Conservation (phyloP, 306 rosid genomes). For the Sechiopsis laciniata region DNA sequence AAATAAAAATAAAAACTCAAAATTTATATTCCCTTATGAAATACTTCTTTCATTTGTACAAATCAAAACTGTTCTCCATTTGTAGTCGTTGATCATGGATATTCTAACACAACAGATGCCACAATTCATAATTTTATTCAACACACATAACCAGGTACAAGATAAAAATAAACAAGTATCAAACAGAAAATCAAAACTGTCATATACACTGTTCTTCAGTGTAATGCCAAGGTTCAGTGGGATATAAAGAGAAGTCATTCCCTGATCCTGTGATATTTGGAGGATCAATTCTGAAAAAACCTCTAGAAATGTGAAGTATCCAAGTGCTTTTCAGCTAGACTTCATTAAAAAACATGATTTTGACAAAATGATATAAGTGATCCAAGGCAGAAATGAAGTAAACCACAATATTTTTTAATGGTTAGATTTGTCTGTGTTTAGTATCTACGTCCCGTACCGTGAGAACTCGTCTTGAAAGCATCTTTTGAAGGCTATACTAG, state of each 20-base stretch:
- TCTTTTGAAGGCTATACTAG: slow-evolving; percentile 34
- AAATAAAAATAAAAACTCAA: too few relatives aligned
- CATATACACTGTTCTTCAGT: background rate
- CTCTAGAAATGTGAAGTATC: background rate
- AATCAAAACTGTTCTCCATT: slow-evolving; percentile 2
- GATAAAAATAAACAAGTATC: background rate
- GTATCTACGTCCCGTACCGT: slow-evolving; percentile 35
- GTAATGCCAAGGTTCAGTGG: background rate
- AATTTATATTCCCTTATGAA: background rate
- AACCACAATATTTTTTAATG: background rate
- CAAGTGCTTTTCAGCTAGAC: background rate
- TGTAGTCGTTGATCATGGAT: background rate
- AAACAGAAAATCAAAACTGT: background rate
- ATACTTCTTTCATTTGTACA: background rate
- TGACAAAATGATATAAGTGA: background rate
- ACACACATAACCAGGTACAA: background rate
- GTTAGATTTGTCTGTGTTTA: background rate
- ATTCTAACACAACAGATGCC: background rate
- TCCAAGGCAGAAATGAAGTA: background rate
- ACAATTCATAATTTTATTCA: background rate
- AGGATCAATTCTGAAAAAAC: background rate
- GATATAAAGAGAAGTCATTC: background rate
- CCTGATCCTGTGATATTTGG: background rate
- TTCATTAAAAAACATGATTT: background rate
- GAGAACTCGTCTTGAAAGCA: slow-evolving; percentile 44